Conservation (phyloP, 2,329 filamentous ascomycete genomes). For the Scortechinia acanthostroma region DNA sequence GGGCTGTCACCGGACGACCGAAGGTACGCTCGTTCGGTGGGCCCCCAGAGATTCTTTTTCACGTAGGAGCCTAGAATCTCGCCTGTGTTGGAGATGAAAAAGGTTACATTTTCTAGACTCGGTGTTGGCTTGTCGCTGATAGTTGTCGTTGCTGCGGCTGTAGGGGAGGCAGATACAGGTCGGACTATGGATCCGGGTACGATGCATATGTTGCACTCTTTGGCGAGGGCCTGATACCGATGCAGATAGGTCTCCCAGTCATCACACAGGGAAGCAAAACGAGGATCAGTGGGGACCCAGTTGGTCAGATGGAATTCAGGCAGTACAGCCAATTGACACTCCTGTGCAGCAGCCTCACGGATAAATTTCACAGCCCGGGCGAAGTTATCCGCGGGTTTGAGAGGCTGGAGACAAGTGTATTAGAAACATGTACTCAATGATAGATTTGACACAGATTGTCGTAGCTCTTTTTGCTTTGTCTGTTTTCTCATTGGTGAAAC, state of each 20-base stretch:
- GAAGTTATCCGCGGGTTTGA: too few species aligned
- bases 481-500: too few species aligned
- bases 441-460: too few species aligned
- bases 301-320: background rate
- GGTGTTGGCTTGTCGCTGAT: conserved; percentile 25
- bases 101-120: conserved; percentile 66
- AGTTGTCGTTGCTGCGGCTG: too few species aligned
- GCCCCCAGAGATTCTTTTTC: conserved; percentile 74
- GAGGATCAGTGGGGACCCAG: background rate
- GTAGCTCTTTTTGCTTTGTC: too few species aligned
- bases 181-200: conserved; percentile 77
- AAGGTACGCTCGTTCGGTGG: conserved; percentile 58
- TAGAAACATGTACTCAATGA: too few species aligned
- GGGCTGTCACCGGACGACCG: conserved; percentile 39
- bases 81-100: conserved; percentile 54
- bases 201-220: conserved; percentile 58
- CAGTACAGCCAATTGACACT: background rate
- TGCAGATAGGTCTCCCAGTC: conserved; percentile 48
- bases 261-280: background rate
- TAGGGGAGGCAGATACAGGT: conserved; percentile 26
- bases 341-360: background rate
- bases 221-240: conserved; percentile 56
- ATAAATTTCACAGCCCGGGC: background rate
- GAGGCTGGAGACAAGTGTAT: too few species aligned
- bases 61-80: conserved; percentile 56